Conservation (phyloP, 345 rosid species). For the Stellera chamaejasme region DNA sequence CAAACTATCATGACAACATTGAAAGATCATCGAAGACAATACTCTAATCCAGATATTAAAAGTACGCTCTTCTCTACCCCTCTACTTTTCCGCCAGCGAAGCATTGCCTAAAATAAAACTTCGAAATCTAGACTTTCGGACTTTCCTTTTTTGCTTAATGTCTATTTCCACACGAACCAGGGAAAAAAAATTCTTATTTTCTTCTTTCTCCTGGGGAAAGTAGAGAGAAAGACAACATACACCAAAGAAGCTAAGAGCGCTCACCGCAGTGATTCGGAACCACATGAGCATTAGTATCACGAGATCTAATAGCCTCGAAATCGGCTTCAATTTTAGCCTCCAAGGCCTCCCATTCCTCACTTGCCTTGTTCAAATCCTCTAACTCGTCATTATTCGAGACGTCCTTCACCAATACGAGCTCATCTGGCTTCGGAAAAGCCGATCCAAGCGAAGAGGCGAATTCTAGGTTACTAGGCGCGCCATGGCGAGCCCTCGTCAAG, state of each 20-base stretch:
- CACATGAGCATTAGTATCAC: conserved; percentile 56
- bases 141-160: background rate
- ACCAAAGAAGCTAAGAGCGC: no score
- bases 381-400: conserved; percentile 26
- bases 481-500: conserved; percentile 83
- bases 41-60: no score
- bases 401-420: conserved; percentile 16
- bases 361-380: conserved; percentile 37
- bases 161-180: conserved; percentile 8
- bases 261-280: conserved; percentile 94
- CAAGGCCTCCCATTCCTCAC: conserved; percentile 66
- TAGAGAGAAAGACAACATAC: conserved; percentile 3
- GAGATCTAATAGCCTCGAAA: conserved; percentile 75
- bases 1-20: no score
- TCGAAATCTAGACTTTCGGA: background rate
- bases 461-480: conserved; percentile 38
- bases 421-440: conserved; percentile 21
- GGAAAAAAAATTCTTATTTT: background rate
- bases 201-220: background rate
- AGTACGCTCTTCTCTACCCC: no score
- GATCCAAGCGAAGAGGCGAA: conserved; percentile 6
- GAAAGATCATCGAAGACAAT: no score
- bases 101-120: background rate
- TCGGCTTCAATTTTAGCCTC: conserved; percentile 76
- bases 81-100: no score